Conservation (phyloP, 2,329 filamentous ascomycete species). For the Epichloe aotearoae region DNA sequence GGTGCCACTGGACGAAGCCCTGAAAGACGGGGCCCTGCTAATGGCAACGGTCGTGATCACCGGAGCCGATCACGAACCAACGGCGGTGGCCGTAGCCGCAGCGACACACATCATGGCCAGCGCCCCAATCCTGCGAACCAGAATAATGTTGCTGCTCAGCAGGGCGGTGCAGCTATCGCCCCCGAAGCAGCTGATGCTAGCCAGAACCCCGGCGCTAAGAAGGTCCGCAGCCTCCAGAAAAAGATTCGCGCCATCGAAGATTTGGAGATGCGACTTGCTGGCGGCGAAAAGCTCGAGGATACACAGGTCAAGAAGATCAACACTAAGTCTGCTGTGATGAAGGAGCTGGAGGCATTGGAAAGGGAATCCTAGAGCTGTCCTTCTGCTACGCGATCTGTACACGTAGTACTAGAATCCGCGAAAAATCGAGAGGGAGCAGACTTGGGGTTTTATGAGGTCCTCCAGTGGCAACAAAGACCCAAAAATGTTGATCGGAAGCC, state of each 20-base stretch:
- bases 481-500: not conserved
- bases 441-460: not conserved
- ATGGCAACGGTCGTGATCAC: slow-evolving; percentile 28
- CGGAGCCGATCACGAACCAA: slow-evolving; percentile 45
- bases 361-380: slow-evolving; percentile 10
- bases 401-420: not conserved
- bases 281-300: slow-evolving; percentile 93
- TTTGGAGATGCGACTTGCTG: slow-evolving; percentile 88
- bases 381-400: not conserved
- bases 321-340: slow-evolving; percentile 72
- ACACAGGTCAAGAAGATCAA: slow-evolving; percentile 98
- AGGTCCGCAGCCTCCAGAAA: slow-evolving; percentile 84
- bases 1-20: slow-evolving; percentile 43
- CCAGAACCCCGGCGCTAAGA: slow-evolving; percentile 75
- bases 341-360: slow-evolving; percentile 57
- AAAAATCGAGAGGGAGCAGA: not conserved
- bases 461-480: not conserved
- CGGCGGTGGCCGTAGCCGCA: slow-evolving; percentile 37
- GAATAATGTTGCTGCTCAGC: slow-evolving; percentile 9
- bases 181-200: slow-evolving; percentile 24
- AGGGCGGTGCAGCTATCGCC: slow-evolving; percentile 32
- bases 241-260: slow-evolving; percentile 98
- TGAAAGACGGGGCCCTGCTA: slow-evolving; percentile 43
- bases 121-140: slow-evolving; percentile 16
- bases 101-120: slow-evolving; percentile 33